Percentiles rank a stretch among this genome's conserved stretches.
Evolutionary conservation across 2,329 filamentous ascomycete species (phyloP).

Genomic region (Pyrenophora teres): DNA sequence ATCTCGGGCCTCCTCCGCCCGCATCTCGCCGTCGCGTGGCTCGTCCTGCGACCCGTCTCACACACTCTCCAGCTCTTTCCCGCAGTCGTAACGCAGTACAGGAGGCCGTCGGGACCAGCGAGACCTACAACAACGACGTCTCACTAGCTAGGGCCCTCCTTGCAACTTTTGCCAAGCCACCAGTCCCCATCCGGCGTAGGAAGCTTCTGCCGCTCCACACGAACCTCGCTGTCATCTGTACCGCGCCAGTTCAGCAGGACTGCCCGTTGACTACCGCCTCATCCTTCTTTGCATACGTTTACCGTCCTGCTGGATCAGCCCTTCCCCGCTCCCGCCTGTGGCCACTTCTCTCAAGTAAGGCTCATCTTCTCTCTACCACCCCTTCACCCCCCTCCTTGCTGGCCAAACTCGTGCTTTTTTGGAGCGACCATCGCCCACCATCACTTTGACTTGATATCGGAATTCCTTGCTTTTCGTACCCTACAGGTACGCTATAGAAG

Average conservation of each 20-base stretch:
- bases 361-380: conserved; percentile 11
- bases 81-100: background rate
- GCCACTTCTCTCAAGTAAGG: conserved; percentile 36
- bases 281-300: conserved; percentile 32
- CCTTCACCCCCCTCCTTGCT: conserved; percentile 1
- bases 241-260: conserved; percentile 33
- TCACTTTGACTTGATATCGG: conserved; percentile 6
- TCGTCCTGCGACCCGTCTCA: conserved; percentile 7
- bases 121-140: conserved; percentile 20
- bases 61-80: conserved; percentile 12
- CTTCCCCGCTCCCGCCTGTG: conserved; percentile 35
- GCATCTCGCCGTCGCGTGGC: conserved; percentile 8
- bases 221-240: conserved; percentile 36
- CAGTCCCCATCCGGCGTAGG: conserved; percentile 30
- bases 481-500: no score
- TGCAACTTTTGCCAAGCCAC: conserved; percentile 27
- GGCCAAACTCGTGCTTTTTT: conserved; percentile 19
- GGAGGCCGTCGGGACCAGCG: background rate
- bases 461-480: background rate
- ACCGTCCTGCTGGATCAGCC: conserved; percentile 24
- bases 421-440: conserved; percentile 14
- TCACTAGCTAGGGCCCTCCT: conserved; percentile 17
- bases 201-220: conserved; percentile 19
- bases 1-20: conserved; percentile 7
- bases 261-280: conserved; percentile 26